phyloP scores from a whole-genome alignment of 192 early-diverging fungal genomes.

The Coemansia sp. region DNA sequence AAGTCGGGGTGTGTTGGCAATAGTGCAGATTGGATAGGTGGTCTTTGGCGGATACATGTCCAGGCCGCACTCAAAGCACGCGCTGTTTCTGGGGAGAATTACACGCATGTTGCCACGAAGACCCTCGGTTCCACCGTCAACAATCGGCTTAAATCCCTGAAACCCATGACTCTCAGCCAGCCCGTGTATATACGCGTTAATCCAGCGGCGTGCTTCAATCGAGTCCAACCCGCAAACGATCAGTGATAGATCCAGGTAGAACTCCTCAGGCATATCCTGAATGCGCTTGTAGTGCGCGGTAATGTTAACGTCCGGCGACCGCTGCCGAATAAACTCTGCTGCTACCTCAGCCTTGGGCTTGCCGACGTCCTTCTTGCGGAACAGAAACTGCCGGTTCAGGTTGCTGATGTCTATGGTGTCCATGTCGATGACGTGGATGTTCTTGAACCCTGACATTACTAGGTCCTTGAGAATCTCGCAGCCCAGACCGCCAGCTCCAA shows the following conservation, averaged over 20 bases:
- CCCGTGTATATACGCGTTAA: slow-evolving; percentile 83
- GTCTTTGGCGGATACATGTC: slow-evolving; percentile 87
- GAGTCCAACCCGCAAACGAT: slow-evolving; percentile 94
- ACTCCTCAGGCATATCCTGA: slow-evolving; percentile 94
- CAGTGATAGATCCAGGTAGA: slow-evolving; percentile 82
- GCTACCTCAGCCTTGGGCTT: slow-evolving; percentile 77
- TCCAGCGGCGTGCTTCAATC: slow-evolving; percentile 95
- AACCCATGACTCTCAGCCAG: slow-evolving; percentile 76
- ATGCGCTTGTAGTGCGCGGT: slow-evolving; percentile 84
- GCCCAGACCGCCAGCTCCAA: slow-evolving; percentile 82
- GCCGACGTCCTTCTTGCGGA: slow-evolving; percentile 74
- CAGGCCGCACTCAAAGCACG: slow-evolving; percentile 96
- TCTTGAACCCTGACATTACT: slow-evolving; percentile 73
- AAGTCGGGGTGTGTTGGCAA: slow-evolving; percentile 95
- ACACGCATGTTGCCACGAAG: slow-evolving; percentile 95
- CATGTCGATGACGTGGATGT: slow-evolving; percentile 88
- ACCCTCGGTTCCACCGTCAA: slow-evolving; percentile 97
- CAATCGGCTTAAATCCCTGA: slow-evolving; percentile 77
- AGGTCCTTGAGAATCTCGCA: slow-evolving; percentile 85
- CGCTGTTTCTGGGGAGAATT: slow-evolving; percentile 79
- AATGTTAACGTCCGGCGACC: slow-evolving; percentile 68
- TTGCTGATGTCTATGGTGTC: slow-evolving; percentile 85
- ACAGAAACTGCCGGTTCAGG: slow-evolving; percentile 82
- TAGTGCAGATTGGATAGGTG: slow-evolving; percentile 95
- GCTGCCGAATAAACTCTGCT: slow-evolving; percentile 70